A percentile compares a stretch with the other conserved stretches of the same genome.
phyloP scores from a whole-genome alignment of 2,329 filamentous ascomycete species.

The Sarocladiaceae sp. region DNA sequence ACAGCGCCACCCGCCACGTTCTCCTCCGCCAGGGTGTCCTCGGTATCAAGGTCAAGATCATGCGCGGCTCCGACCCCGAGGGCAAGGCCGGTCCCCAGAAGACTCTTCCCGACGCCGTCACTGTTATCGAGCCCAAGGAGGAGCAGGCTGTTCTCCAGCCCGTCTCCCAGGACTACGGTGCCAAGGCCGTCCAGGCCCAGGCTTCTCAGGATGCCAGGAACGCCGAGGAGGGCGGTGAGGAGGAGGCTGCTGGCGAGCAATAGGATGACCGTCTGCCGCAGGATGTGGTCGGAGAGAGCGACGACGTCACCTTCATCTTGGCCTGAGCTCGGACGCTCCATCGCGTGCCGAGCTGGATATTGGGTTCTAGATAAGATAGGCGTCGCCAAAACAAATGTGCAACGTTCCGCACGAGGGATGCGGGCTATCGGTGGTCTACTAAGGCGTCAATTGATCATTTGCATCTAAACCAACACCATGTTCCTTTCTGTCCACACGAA shows the following conservation, averaged over 20 bases:
- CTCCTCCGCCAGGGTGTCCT: constrained; percentile 99
- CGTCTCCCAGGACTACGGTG: constrained; percentile 96
- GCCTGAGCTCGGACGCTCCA: no score
- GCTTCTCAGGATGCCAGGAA: constrained; percentile 56
- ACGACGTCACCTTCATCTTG: constrained; percentile 8
- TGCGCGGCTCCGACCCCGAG: constrained; percentile 98
- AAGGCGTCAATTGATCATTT: constrained; percentile 37
- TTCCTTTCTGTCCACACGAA: neutral
- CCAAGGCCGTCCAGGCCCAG: constrained; percentile 66
- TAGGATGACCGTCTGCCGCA: constrained; percentile 22
- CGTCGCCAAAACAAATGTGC: constrained; percentile 10
- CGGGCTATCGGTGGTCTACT: constrained; percentile 25
- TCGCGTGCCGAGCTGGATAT: neutral
- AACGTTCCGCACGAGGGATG: constrained; percentile 7
- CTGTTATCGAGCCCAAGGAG: constrained; percentile 99
- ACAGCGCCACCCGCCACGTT: constrained; percentile 96
- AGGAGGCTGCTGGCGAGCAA: constrained; percentile 38
- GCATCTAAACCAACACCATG: constrained; percentile 22
- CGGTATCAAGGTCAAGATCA: constrained; percentile 99
- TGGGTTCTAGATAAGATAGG: constrained; percentile 16
- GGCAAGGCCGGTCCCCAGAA: constrained; percentile 98
- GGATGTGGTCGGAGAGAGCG: constrained; percentile 11
- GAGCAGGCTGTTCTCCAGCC: constrained; percentile 93
- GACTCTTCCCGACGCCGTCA: constrained; percentile 95
- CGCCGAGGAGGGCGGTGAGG: constrained; percentile 43